Conservation (phyloP, 2,329 filamentous ascomycete species). For the Aspergillus versicolor region DNA sequence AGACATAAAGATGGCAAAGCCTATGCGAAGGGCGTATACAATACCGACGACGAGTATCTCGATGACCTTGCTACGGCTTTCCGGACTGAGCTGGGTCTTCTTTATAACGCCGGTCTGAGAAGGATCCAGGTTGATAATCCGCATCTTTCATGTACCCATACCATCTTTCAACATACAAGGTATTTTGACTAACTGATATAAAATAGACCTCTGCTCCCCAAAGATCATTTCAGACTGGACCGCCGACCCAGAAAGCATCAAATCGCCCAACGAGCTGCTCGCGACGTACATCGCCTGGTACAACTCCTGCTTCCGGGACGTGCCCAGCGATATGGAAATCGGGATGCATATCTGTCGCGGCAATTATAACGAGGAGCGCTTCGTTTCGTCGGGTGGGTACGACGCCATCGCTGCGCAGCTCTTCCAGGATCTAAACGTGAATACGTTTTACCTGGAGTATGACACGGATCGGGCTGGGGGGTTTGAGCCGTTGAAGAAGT, state of each 20-base stretch:
- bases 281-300: constrained; percentile 75
- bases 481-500: constrained; percentile 62
- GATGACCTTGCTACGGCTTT: constrained; percentile 65
- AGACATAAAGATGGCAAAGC: constrained; percentile 57
- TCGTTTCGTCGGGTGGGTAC: constrained; percentile 67
- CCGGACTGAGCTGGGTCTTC: constrained; percentile 59
- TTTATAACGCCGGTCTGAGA: constrained; percentile 62
- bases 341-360: constrained; percentile 71
- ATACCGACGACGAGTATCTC: constrained; percentile 62
- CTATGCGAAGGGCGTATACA: constrained; percentile 57
- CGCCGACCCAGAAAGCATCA: constrained; percentile 65
- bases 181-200: constrained; percentile 38
- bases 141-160: constrained; percentile 55
- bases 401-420: constrained; percentile 66
- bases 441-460: constrained; percentile 70
- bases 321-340: constrained; percentile 69
- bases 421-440: constrained; percentile 61
- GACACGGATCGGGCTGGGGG: constrained; percentile 64
- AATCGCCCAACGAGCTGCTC: constrained; percentile 64
- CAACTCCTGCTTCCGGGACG: constrained; percentile 66
- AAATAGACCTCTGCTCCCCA: constrained; percentile 70
- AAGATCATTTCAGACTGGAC: constrained; percentile 70
- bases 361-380: constrained; percentile 65
- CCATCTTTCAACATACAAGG: no score
- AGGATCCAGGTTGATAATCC: constrained; percentile 69